Base-by-base conservation (phyloP, 192 early-diverging fungal species). In the Dissophora globulifera region DNA sequence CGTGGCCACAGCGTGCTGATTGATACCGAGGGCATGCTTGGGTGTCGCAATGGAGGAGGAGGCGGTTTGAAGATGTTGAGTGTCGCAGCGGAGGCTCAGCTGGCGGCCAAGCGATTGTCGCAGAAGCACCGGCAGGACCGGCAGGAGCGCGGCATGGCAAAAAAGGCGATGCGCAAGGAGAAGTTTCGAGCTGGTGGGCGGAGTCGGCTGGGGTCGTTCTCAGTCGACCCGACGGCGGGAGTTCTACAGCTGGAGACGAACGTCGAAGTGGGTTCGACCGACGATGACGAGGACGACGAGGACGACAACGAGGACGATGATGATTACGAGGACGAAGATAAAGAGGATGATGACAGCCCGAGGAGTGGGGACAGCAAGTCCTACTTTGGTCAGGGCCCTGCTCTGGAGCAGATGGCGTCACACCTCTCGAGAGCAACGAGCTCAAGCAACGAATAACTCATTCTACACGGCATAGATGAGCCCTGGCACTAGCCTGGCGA, bases 51-150 rank as follows among this genome's bases (percentile, higher is more conserved):
- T 19, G 71, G 71, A 19, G 71, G 71, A 8, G 71, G 71, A 6
- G 70, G 70, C 17, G 71, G 71, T n/a, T 26, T 75, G 47, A 65
- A 65, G 30, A 49, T 61, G 63, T 45, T 76, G 16, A 59, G 46
- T 32, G 58, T 61, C 15, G 50, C 43, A 47, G 59, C 38, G 7
- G 54, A 67, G 11, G 64, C 40, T 0, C 22, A 46, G 9, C 45
- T 50, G 0, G 48, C 31, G 1, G 32, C 54, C 1, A 20, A 35
- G 22, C 31, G 43, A 1, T 47, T 47, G 12, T 25, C 59, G 22
- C 5, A 22, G 3, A 48, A 62, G 33, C 47, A 62, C 26, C 50
- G 19, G n/a, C 59, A 51, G 32, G 47, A 62, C 2, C 46, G 59
- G 29, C 26, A 53, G 23, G 62, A 65, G 15, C 25, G 51, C 27